Percentiles rank a stretch among this genome's conserved stretches.
Evolutionary conservation across 2,329 filamentous ascomycete species (phyloP).

Genomic region (Cladobotryum mycophilum): DNA sequence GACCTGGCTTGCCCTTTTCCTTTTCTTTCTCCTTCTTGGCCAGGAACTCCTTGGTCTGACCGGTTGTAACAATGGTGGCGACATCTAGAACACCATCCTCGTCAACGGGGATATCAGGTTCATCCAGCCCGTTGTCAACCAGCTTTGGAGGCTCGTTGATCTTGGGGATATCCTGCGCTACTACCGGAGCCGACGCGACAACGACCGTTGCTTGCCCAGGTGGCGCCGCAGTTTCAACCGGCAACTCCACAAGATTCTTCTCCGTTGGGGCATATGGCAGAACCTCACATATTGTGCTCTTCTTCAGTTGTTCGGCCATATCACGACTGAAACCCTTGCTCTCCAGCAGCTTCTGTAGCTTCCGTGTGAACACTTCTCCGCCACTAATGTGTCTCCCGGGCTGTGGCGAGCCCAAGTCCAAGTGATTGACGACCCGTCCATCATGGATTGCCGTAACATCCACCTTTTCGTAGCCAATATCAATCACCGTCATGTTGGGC

Average conservation of each 20-base stretch:
- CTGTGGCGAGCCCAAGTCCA: conserved; percentile 51
- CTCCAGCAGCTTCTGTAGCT: conserved; percentile 61
- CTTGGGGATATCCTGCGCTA: conserved; percentile 27
- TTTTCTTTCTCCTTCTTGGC: conserved; percentile 80
- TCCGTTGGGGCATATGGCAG: conserved; percentile 47
- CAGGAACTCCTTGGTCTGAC: conserved; percentile 74
- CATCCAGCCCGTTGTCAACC: conserved; percentile 33
- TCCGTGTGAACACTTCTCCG: conserved; percentile 78
- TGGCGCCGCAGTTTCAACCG: conserved; percentile 32
- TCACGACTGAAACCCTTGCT: conserved; percentile 54
- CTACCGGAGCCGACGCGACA: conserved; percentile 20
- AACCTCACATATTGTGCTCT: conserved; percentile 60
- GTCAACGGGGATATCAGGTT: conserved; percentile 27
- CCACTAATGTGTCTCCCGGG: conserved; percentile 55
- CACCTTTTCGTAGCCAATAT: conserved; percentile 87
- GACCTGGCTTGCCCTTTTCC: conserved; percentile 58
- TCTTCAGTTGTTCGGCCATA: conserved; percentile 66
- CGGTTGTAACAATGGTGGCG: conserved; percentile 75
- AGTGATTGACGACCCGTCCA: conserved; percentile 64
- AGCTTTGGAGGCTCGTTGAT: conserved; percentile 28
- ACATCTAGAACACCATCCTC: conserved; percentile 76
- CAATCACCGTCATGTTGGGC: conserved; percentile 76
- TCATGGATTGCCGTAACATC: conserved; percentile 89
- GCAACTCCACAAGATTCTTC: conserved; percentile 43
- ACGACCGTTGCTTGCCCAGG: conserved; percentile 22